These are phyloP conservation scores for Taphrina communis DNA, from an alignment of 1,139 yeast species.

Conservation along the genomic window DNA sequence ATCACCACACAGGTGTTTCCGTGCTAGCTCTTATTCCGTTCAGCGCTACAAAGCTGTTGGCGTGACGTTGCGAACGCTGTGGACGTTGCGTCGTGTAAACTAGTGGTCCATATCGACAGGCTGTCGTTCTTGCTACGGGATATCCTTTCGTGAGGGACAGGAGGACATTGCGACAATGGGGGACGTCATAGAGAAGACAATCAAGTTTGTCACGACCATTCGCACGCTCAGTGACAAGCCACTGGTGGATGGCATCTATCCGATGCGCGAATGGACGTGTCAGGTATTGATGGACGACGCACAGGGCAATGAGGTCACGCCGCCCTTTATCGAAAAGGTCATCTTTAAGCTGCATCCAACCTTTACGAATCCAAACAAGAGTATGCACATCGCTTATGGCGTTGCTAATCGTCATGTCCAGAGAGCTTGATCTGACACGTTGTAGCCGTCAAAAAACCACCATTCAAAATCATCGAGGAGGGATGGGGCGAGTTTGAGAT, in stretches of 20 bases:
- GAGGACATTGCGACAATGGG: slow-evolving; percentile 16
- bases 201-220: slow-evolving; percentile 38
- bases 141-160: background rate
- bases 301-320: slow-evolving; percentile 83
- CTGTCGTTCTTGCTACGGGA: background rate
- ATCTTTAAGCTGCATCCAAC: slow-evolving; percentile 95
- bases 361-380: slow-evolving; percentile 82
- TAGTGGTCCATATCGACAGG: background rate
- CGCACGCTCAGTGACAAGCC: slow-evolving; percentile 72
- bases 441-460: slow-evolving; percentile 72
- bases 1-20: too few species aligned
- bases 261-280: slow-evolving; percentile 94
- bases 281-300: slow-evolving; percentile 75
- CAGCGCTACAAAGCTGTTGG: too few species aligned
- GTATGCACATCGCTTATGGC: slow-evolving; percentile 40
- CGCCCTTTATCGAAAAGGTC: slow-evolving; percentile 86
- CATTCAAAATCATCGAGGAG: slow-evolving; percentile 88
- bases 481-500: slow-evolving; percentile 99
- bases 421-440: background rate
- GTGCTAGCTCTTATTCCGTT: too few species aligned
- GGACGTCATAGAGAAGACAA: slow-evolving; percentile 30
- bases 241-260: slow-evolving; percentile 86
- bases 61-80: too few species aligned
- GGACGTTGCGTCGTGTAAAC: background rate
- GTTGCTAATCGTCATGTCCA: background rate